Base-by-base conservation (phyloP, 2,329 filamentous ascomycete species). In the Botrytis porri region DNA sequence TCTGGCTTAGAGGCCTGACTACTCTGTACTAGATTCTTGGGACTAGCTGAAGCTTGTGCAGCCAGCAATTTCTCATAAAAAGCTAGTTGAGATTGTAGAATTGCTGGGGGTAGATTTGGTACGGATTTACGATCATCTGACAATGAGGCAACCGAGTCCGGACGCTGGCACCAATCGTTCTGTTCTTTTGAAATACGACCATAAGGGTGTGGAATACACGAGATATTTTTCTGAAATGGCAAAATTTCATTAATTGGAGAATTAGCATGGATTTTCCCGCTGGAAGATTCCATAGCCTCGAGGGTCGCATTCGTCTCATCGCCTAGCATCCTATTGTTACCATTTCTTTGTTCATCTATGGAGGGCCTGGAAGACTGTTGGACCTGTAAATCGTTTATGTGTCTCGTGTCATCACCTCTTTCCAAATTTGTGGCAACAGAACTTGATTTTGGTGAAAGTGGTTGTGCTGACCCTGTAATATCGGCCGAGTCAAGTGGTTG, bases 131-230 rank as follows among this genome's bases (percentile, higher is more conserved):
- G 75, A 54, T 54, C 29, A 29, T 54, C 39, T 63, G 73, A 74
- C 45, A 75, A 63, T 59, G 78, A 32, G 29, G 48, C 80, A 83
- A 82, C 84, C 10, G 82, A 86, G 25, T 84, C 81, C 9, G 80
- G 74, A 18, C 82, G 78, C 9, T 84, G 82, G 1, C 91, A 80
- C 8, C 90, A 80, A 14, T 81, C 76, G 61, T 80, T 77, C 76
- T 91, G 89, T 25, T 86, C 82, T 39, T 79, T 81, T 2, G 85
- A 83, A 69, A 88, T 85, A 37, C 77, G 81, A 45, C 86, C 78
- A 75, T 86, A 84, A 61, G 77, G 80, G 29, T 80, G 81, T 43
- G 81, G 79, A 71, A 88, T 84, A 25, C 14, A 69, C 29, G 75
- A 73, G 32, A 76, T 76, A 10, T 75, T 60, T 7, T 76, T 75